phyloP scores from a whole-genome alignment of 164 flowering plant genomes.

The Stephania cephalantha region DNA sequence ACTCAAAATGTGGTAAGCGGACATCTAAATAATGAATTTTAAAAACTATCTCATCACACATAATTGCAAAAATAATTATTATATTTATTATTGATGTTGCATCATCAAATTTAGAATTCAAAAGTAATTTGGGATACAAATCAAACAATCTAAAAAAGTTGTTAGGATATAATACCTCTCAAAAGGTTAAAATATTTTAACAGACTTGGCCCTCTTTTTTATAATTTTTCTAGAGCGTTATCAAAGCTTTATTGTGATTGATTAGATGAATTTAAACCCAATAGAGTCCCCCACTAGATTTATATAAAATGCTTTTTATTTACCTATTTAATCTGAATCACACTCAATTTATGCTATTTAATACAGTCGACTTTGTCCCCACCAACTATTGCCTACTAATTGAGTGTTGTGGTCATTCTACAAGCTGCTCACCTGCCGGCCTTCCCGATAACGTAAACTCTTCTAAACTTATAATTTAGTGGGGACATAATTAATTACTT shows the following conservation, averaged over 20 bases:
- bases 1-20: no score
- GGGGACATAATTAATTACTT: neutral
- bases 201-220: neutral
- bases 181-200: no score
- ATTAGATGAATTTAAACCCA: neutral
- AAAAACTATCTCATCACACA: no score
- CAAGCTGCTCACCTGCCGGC: neutral
- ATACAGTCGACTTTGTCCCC: neutral
- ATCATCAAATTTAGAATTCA: no score
- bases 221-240: neutral
- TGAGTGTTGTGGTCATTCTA: neutral
- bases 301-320: neutral
- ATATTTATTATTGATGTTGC: no score
- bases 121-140: no score
- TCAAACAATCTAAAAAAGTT: no score
- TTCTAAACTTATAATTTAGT: neutral
- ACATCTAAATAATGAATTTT: no score
- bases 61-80: no score
- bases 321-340: neutral
- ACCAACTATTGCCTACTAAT: neutral
- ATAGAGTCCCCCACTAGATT: neutral
- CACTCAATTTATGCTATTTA: neutral
- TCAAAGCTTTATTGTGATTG: neutral
- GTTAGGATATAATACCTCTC: no score
- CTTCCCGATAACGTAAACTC: neutral